Percentiles rank a stretch among this genome's conserved stretches.
phyloP scores from a whole-genome alignment of 768 basidiomycete species.

The Russula virescens region DNA sequence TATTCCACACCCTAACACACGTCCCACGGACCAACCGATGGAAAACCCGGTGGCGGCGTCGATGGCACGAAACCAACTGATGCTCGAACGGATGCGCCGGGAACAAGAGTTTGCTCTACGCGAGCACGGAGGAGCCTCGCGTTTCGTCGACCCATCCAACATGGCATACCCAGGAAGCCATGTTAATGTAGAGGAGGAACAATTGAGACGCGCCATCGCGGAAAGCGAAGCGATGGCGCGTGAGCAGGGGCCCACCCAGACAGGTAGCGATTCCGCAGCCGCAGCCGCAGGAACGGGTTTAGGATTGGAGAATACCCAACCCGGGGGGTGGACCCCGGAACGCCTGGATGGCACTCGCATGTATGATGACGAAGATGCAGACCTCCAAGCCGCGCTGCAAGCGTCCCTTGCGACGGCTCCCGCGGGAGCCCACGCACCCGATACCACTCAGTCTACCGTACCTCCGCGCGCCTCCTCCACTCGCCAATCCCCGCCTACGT shows the following conservation, averaged over 20 bases:
- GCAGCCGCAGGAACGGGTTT: conserved; percentile 23
- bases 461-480: conserved; percentile 22
- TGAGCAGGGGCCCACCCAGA: conserved; percentile 25
- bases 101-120: conserved; percentile 59
- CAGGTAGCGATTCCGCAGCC: conserved; percentile 23
- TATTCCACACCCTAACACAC: conserved; percentile 28
- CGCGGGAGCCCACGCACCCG: conserved; percentile 39
- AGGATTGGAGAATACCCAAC: neutral
- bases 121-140: conserved; percentile 38
- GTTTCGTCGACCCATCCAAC: conserved; percentile 21
- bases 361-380: conserved; percentile 83
- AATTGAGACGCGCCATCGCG: conserved; percentile 51
- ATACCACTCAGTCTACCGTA: neutral
- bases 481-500: conserved; percentile 9
- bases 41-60: conserved; percentile 20
- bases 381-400: conserved; percentile 80
- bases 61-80: conserved; percentile 27
- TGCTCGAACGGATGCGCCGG: conserved; percentile 34
- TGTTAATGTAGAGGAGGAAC: conserved; percentile 51
- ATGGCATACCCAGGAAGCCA: conserved; percentile 13
- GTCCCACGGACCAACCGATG: conserved; percentile 24
- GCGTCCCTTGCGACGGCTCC: conserved; percentile 72
- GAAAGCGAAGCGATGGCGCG: conserved; percentile 50
- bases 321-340: neutral
- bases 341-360: conserved; percentile 35